These are phyloP conservation scores for Heliamphora exappendiculata DNA, from an alignment of 148 eudicot species.

Conservation along the genomic window DNA sequence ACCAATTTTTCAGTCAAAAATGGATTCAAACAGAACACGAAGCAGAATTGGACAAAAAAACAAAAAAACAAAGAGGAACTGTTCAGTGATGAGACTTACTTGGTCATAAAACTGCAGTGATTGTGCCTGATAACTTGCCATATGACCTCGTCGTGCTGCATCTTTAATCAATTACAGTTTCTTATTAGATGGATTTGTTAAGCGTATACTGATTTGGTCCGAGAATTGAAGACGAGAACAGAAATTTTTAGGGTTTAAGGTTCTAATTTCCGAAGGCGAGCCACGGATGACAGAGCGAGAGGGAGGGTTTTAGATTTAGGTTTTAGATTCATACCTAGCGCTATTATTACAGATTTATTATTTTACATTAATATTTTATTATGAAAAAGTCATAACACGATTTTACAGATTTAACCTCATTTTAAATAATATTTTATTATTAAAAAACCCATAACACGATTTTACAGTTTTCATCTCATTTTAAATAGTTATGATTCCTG, in stretches of 20 bases:
- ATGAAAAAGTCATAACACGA: too few relatives aligned
- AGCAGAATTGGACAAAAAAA: background rate
- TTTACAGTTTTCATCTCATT: too few relatives aligned
- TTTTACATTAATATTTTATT: too few relatives aligned
- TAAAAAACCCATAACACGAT: too few relatives aligned
- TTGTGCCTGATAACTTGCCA: slow-evolving; percentile 96
- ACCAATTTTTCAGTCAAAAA: background rate
- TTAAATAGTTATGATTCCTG: too few relatives aligned
- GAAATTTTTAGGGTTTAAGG: background rate
- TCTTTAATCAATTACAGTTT: slow-evolving; percentile 23
- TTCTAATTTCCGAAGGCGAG: too few relatives aligned
- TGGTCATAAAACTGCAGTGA: slow-evolving; percentile 94
- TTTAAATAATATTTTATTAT: too few relatives aligned
- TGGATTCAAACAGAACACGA: background rate
- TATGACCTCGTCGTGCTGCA: slow-evolving; percentile 98
- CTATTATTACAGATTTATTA: too few relatives aligned
- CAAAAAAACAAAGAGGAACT: background rate
- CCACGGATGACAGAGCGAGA: too few relatives aligned
- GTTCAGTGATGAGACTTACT: slow-evolving; percentile 29
- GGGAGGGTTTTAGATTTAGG: too few relatives aligned
- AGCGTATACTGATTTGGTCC: background rate
- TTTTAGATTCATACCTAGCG: too few relatives aligned
- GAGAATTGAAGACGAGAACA: background rate
- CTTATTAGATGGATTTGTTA: background rate
- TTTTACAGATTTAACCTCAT: too few relatives aligned